Evolutionary conservation across 345 rosid species (phyloP).

Genomic region (Pugionium cornutum): DNA sequence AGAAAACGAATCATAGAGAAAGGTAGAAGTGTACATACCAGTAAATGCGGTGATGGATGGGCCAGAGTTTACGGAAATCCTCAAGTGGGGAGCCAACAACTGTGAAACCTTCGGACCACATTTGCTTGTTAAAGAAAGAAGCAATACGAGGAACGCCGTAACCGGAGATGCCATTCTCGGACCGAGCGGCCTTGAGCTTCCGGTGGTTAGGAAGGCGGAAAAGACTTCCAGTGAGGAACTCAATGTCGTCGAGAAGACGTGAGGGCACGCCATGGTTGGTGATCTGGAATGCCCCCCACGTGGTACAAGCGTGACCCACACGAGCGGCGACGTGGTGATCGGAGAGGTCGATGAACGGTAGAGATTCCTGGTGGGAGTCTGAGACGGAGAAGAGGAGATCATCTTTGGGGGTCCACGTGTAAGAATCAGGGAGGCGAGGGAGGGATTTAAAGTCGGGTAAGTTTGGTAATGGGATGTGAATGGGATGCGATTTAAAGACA

Average conservation of each 20-base stretch:
- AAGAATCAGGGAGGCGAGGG: conserved; percentile 71
- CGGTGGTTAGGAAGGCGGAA: conserved; percentile 62
- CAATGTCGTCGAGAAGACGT: conserved; percentile 49
- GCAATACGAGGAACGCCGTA: conserved; percentile 82
- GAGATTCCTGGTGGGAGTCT: conserved; percentile 32
- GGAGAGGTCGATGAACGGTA: conserved; percentile 69
- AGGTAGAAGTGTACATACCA: conserved; percentile 50
- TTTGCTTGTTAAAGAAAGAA: conserved; percentile 71
- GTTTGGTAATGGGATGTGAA: conserved; percentile 50
- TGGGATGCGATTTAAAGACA: conserved; percentile 56
- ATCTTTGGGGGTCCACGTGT: conserved; percentile 59
- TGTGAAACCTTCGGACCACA: conserved; percentile 99
- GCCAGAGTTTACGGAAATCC: conserved; percentile 86
- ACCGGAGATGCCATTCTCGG: conserved; percentile 71
- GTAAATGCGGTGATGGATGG: conserved; percentile 54
- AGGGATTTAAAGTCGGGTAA: conserved; percentile 60
- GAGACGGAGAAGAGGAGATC: conserved; percentile 44
- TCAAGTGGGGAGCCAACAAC: conserved; percentile 69
- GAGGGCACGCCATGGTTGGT: conserved; percentile 70
- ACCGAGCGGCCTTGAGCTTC: conserved; percentile 71
- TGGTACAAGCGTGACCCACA: conserved; percentile 71
- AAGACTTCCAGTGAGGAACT: conserved; percentile 47
- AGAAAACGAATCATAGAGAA: not conserved
- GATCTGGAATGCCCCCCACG: conserved; percentile 82
- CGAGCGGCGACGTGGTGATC: conserved; percentile 49